Conservation (phyloP, 2,329 filamentous ascomycete genomes). For the Trichoderma sp. region DNA sequence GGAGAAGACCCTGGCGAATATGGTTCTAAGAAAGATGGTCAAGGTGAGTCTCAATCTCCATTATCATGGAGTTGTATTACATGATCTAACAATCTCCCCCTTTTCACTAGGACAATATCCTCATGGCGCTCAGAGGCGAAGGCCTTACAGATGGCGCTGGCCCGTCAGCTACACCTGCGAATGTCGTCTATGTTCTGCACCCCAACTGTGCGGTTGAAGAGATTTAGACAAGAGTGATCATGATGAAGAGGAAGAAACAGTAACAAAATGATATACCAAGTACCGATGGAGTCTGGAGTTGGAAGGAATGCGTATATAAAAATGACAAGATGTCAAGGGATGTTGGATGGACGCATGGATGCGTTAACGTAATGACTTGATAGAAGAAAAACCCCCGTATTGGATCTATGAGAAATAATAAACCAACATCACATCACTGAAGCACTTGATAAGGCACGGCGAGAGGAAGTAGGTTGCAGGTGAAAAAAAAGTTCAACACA, state of each 20-base stretch:
- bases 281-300: conserved; percentile 31
- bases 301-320: conserved; percentile 38
- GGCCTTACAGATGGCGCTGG: conserved; percentile 56
- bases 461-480: background rate
- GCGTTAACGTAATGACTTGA: background rate
- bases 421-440: background rate
- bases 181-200: conserved; percentile 82
- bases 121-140: conserved; percentile 76
- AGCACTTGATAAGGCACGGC: no score
- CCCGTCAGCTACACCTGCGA: conserved; percentile 43
- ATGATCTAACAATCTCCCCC: conserved; percentile 46
- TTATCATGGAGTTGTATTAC: conserved; percentile 45
- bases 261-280: conserved; percentile 18
- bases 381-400: background rate
- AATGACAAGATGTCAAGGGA: conserved; percentile 48
- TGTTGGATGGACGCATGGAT: conserved; percentile 7
- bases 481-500: conserved; percentile 16
- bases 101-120: conserved; percentile 78
- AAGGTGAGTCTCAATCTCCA: conserved; percentile 68
- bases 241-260: background rate
- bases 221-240: conserved; percentile 38
- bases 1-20: conserved; percentile 73
- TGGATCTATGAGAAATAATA: background rate
- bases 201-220: conserved; percentile 89
- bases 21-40: conserved; percentile 94